Evolutionary conservation across 1,139 yeast species (phyloP).

Genomic region (Hyphopichia fennica): DNA sequence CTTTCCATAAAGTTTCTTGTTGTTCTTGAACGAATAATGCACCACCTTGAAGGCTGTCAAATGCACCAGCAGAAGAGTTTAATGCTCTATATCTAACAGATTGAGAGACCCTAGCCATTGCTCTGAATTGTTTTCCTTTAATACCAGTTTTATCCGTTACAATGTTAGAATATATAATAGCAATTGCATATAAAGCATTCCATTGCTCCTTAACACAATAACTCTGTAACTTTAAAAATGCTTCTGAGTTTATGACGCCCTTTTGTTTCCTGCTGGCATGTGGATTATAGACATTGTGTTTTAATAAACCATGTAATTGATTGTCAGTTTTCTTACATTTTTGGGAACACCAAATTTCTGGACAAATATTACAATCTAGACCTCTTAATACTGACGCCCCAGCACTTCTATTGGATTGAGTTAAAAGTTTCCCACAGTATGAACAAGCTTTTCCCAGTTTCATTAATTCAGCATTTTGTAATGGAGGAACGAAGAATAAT

Average conservation of each 20-base stretch:
- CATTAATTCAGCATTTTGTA: constrained; percentile 65
- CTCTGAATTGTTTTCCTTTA: constrained; percentile 46
- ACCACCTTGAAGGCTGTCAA: constrained; percentile 51
- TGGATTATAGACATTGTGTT: constrained; percentile 47
- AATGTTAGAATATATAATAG: constrained; percentile 53
- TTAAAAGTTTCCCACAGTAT: constrained; percentile 68
- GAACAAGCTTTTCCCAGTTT: constrained; percentile 74
- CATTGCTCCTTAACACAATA: constrained; percentile 67
- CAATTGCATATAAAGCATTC: constrained; percentile 68
- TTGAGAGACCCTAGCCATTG: constrained; percentile 74
- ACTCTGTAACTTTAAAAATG: constrained; percentile 57
- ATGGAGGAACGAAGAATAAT: constrained; percentile 66
- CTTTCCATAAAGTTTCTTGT: constrained; percentile 60
- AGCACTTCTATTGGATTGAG: constrained; percentile 22
- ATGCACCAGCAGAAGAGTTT: constrained; percentile 57
- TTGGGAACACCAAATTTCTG: constrained; percentile 71
- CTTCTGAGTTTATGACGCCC: constrained; percentile 41
- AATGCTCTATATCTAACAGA: constrained; percentile 61
- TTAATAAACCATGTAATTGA: constrained; percentile 54
- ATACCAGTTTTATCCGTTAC: constrained; percentile 47
- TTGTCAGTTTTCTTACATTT: constrained; percentile 57
- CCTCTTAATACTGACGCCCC: constrained; percentile 45
- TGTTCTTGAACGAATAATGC: constrained; percentile 54
- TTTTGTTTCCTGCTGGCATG: constrained; percentile 23
- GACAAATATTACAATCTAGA: constrained; percentile 67